phyloP scores from a whole-genome alignment of 2,329 filamentous ascomycete species.

The Beauveria bassiana region DNA sequence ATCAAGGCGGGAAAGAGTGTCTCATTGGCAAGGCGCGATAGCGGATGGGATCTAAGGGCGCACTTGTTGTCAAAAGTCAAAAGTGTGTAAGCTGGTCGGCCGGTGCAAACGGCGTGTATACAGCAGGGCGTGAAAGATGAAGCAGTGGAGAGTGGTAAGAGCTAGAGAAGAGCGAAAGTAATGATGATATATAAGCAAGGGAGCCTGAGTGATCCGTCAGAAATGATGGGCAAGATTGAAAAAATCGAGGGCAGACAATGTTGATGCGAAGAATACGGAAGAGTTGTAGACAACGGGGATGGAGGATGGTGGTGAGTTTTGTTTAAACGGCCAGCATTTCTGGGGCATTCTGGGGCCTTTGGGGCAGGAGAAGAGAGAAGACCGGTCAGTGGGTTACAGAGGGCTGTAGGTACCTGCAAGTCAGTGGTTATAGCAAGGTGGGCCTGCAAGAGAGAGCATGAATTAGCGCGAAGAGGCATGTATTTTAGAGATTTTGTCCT shows the following conservation, averaged over 20 bases:
- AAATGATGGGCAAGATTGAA: neutral
- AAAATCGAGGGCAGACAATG: neutral
- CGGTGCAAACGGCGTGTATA: neutral
- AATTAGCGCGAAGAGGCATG: neutral
- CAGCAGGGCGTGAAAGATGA: neutral
- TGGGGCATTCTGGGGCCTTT: neutral
- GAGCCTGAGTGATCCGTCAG: neutral
- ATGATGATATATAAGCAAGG: neutral
- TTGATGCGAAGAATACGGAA: slow-evolving; percentile 7
- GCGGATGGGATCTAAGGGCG: slow-evolving; percentile 8
- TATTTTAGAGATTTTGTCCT: neutral
- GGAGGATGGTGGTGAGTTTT: slow-evolving; percentile 9
- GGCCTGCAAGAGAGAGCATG: neutral
- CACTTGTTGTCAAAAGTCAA: neutral
- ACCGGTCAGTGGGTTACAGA: neutral
- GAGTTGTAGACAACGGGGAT: neutral
- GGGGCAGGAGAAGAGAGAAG: neutral
- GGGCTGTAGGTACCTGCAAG: too few species aligned
- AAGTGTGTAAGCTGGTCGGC: slow-evolving; percentile 3
- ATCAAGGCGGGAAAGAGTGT: slow-evolving; percentile 19
- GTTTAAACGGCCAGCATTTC: neutral
- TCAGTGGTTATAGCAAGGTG: neutral
- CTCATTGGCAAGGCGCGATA: slow-evolving; percentile 10
- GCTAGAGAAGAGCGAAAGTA: neutral
- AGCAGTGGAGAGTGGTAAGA: neutral